These are phyloP conservation scores for Spathaspora hagerdaliae DNA, from an alignment of 805 yeast species.

Conservation along the genomic window DNA sequence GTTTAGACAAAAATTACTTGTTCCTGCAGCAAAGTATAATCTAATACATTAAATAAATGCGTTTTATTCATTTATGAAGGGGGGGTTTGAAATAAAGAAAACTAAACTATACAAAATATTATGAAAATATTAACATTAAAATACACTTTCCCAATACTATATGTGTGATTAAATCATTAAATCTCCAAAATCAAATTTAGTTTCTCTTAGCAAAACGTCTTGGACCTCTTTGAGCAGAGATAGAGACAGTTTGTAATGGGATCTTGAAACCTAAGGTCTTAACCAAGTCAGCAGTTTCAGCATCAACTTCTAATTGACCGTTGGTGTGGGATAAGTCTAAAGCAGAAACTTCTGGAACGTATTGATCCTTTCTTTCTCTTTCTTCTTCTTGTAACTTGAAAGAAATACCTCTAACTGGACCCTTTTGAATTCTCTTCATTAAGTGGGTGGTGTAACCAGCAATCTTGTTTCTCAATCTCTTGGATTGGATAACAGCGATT, in stretches of 20 bases:
- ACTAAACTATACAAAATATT: slow-evolving; percentile 1
- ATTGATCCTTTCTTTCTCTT: slow-evolving; percentile 99
- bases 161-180: background rate
- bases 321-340: slow-evolving; percentile 95
- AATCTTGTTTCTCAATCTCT: slow-evolving; percentile 99
- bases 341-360: slow-evolving; percentile 99
- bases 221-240: slow-evolving; percentile 83
- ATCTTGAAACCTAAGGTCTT: slow-evolving; percentile 87
- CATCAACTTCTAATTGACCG: slow-evolving; percentile 94
- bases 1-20: too few species aligned
- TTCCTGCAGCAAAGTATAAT: too few species aligned
- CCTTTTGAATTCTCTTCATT: slow-evolving; percentile 99
- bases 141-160: slow-evolving; percentile 2
- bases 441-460: slow-evolving; percentile 99
- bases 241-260: slow-evolving; percentile 80
- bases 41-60: background rate
- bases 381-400: slow-evolving; percentile 99
- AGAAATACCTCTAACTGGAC: slow-evolving; percentile 99
- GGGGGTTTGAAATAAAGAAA: background rate
- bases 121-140: slow-evolving; percentile 1
- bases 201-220: slow-evolving; percentile 92
- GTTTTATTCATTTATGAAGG: background rate
- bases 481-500: slow-evolving; percentile 98
- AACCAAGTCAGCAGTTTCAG: slow-evolving; percentile 93
- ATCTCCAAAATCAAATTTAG: slow-evolving; percentile 33